Evolutionary conservation across 2,329 filamentous ascomycete genomes (phyloP).

Genomic region (Thielaviopsis euricoi): DNA sequence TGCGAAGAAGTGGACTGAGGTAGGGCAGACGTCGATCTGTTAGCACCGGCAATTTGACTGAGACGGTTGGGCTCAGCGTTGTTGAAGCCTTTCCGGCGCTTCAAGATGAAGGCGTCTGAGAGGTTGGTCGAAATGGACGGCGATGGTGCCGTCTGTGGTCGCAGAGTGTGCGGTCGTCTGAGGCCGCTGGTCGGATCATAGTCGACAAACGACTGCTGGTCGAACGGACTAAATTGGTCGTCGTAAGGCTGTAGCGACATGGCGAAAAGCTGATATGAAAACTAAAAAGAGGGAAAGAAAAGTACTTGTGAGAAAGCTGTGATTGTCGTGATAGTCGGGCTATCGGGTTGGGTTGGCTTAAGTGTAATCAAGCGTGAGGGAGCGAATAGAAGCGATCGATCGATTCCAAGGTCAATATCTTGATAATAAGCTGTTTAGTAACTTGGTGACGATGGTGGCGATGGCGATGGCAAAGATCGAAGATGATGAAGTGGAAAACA

Average conservation of each 20-base stretch:
- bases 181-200: not conserved
- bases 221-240: not conserved
- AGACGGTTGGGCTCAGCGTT: not conserved
- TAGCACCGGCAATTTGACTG: not conserved
- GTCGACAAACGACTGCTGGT: not conserved
- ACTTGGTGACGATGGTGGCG: not conserved
- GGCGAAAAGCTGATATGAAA: not conserved
- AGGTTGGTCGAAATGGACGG: not conserved
- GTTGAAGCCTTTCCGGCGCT: not conserved
- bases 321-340: not conserved
- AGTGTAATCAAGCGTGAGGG: not conserved
- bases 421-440: not conserved
- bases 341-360: not conserved
- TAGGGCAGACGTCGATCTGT: constrained; percentile 9
- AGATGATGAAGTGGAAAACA: not conserved
- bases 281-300: not conserved
- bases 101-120: not conserved
- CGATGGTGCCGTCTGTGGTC: not conserved
- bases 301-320: not conserved
- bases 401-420: not conserved
- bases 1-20: constrained; percentile 3
- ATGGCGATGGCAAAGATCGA: not conserved
- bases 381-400: not conserved
- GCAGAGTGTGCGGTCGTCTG: not conserved
- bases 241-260: not conserved